Evolutionary conservation across 768 basidiomycete genomes (phyloP), one percentile per base, ranked within the genome.

Genomic region (Scleroderma citrinum): DNA sequence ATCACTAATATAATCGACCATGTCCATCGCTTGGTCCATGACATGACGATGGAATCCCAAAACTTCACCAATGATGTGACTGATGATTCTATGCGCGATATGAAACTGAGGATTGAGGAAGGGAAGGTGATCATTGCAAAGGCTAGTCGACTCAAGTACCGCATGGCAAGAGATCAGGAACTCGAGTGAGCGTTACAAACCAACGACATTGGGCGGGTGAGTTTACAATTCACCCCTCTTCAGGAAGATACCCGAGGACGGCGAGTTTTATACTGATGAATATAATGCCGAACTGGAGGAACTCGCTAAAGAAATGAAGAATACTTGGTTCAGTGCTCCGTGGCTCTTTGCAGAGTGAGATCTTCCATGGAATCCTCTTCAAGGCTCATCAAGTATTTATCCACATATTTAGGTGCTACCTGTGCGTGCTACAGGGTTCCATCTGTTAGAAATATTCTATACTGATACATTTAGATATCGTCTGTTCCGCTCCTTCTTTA

Each of bases 321-420:
- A 83, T 51, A 87, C 85, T 0, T 99, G 95, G 95, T 92, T 91
- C 62, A 87, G 80, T 7, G 82, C 89, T 5, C 91, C 93, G 1
- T 99, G 95, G 95, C 75, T 99, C n/a, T 97, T 76, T 64, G 92
- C 92, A 49, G 95, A 97, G 85, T 96, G 71, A 56, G 86, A 51
- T 50, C 34, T 48, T 44, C 52, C 26, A 24, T 11, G 19, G 47
- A 44, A 12, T 23, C 13, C 1, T 14, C 8, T 16, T 7, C 4
- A 38, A 49, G 24, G 29, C n/a, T 46, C 43, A 36, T 42, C 32
- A 20, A n/a, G n/a, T 51, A 39, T 46, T 20, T 7, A 38, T 35
- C 45, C 36, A n/a, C 17, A 16, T 37, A 43, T 48, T 1, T 52
- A 88, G 86, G 64, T 89, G 87, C 52, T 89, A 89, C 58, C 60